Base-by-base conservation (phyloP, 164 flowering plant species). In the Dillenia turbinata region DNA sequence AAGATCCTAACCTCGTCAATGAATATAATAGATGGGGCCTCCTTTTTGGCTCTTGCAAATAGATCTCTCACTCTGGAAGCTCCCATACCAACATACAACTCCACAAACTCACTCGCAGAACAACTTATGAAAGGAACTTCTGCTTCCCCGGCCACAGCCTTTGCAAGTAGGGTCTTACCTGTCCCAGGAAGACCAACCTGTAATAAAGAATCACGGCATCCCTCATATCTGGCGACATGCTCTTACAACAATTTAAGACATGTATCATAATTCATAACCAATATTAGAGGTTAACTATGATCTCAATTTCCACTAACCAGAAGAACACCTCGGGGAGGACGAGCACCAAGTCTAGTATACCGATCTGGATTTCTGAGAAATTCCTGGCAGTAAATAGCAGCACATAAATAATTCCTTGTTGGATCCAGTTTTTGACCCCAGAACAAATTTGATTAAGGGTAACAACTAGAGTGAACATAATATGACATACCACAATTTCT, bases 161-260 rank as follows among this genome's bases (percentile, higher is more conserved):
- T 94, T 60, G 98, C 98, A 60, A 94, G 72, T 73, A 94, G 91
- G 67, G 98, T 94, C 80, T 94, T 94, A 60, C 98, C 99, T 63
- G 99, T 94, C 83, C 99, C 99, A 51, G 99, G 99, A 71, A 86
- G 99, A 69, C 99, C 99, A 53, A 94, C 99, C 99, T 94, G 84
- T 63, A 71, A 70, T 24, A 14, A 52, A 52, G 17, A 52, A 15
- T 5, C 22, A 8, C 24, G 24, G 24, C 54, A 52, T 52, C 24
- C 15, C 9, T 10, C 51, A 16, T 12, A 46, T 12, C 26, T 17
- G 57, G 11, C 58, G 15, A 40, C 48, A 47, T 47, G 26, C 49
- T 58, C 9, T 8, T 52, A 52, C 24, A 59, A 46, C 43, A 22
- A 54, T 33, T 52, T 47, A 58, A 19, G 40, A 22, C 17, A 33